Percentiles rank a stretch among this genome's conserved stretches.
These are phyloP conservation scores for Alternaria conjuncta DNA, from an alignment of 2,329 filamentous ascomycete genomes.

Conservation along the genomic window DNA sequence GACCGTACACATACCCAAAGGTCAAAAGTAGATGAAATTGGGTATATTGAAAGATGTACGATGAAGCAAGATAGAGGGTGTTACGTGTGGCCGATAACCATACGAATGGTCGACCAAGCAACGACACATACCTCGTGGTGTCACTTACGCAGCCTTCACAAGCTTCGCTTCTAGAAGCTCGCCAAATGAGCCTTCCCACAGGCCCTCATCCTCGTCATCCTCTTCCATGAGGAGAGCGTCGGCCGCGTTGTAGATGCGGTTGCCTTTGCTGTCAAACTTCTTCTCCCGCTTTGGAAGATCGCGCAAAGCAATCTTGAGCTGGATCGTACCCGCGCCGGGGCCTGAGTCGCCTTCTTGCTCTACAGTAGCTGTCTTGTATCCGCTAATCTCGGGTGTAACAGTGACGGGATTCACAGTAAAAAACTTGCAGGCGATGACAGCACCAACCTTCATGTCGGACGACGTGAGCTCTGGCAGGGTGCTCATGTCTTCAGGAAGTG, in stretches of 20 bases:
- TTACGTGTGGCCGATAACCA: neutral
- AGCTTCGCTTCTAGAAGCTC: slow-evolving; percentile 41
- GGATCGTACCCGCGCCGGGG: slow-evolving; percentile 60
- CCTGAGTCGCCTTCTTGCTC: slow-evolving; percentile 56
- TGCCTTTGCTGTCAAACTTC: slow-evolving; percentile 71
- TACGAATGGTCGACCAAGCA: neutral
- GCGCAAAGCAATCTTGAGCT: slow-evolving; percentile 71
- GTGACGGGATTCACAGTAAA: slow-evolving; percentile 65
- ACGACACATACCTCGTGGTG: neutral
- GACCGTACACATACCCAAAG: neutral
- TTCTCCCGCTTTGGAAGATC: slow-evolving; percentile 67
- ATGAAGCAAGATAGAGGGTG: neutral
- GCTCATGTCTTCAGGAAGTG: slow-evolving; percentile 64
- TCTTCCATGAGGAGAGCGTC: slow-evolving; percentile 42
- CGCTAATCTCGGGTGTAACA: slow-evolving; percentile 68
- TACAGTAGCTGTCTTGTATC: slow-evolving; percentile 68
- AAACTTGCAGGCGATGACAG: slow-evolving; percentile 72
- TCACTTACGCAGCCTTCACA: slow-evolving; percentile 28
- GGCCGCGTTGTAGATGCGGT: slow-evolving; percentile 74
- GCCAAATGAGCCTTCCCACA: slow-evolving; percentile 34
- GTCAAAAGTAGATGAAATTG: neutral
- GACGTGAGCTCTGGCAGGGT: slow-evolving; percentile 60
- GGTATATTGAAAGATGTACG: slow-evolving; percentile 8
- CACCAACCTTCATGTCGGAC: slow-evolving; percentile 61
- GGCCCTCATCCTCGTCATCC: slow-evolving; percentile 33